phyloP scores from a whole-genome alignment of 2,329 filamentous ascomycete species.

The Diaporthe sp. region DNA sequence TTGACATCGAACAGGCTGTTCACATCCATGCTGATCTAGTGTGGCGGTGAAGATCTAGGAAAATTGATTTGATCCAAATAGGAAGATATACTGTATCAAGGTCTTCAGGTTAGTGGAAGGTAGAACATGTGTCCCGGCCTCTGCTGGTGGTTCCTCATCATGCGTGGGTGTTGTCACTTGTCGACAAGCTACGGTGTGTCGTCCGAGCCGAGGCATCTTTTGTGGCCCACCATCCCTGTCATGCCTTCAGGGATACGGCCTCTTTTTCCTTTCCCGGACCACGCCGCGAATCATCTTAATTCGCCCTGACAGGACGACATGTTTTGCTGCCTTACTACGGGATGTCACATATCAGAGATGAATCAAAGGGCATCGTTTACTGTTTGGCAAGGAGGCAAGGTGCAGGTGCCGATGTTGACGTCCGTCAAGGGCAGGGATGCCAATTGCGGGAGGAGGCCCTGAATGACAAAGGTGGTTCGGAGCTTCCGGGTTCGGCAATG shows the following conservation, averaged over 20 bases:
- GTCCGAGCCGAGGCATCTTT: conserved; percentile 26
- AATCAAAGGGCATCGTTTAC: neutral
- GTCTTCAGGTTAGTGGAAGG: neutral
- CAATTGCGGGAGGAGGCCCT: neutral
- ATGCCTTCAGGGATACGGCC: neutral
- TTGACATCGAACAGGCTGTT: conserved; percentile 71
- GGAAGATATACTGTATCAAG: neutral
- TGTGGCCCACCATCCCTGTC: conserved; percentile 20
- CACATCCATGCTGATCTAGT: conserved; percentile 58
- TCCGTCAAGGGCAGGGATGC: neutral
- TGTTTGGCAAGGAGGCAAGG: no score
- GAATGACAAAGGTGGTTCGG: neutral
- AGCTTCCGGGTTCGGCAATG: conserved; percentile 7
- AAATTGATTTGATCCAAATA: fast-evolving
- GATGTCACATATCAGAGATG: no score
- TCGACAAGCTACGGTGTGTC: neutral
- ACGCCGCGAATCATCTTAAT: neutral
- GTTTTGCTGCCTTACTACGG: neutral
- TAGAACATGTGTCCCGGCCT: neutral
- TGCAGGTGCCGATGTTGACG: neutral
- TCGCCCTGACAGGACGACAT: neutral
- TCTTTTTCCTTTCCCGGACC: neutral
- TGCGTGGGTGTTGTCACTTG: conserved; percentile 1
- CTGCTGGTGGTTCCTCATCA: neutral
- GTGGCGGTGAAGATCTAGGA: neutral